Base-by-base conservation (phyloP, 2,329 filamentous ascomycete genomes). In the Aspergillaceae sp. region DNA sequence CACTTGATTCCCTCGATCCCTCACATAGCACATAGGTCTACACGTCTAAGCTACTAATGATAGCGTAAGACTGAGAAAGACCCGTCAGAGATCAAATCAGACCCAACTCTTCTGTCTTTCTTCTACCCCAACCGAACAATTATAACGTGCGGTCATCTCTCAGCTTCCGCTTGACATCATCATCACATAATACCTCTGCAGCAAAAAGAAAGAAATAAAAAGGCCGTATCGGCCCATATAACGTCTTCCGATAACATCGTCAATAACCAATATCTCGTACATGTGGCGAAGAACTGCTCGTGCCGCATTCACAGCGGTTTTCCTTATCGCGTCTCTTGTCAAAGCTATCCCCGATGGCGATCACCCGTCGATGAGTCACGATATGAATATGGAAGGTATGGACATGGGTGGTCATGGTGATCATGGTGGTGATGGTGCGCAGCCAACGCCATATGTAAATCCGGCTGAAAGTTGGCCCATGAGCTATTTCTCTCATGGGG, bases 401-500 rank as follows among this genome's bases (percentile, higher is more conserved):
- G 50, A 53, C 44, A 65, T 62, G 60, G 52, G 44, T 38, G 36
- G 51, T 30, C 36, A 42, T 46, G 43, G 43, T 46, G 43, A 42
- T 29, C 36, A 42, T 46, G 43, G 43, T 46, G 43, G 43, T 29
- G 44, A 49, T 26, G 42, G 48, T 8, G 40, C 55, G 29, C 35
- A 53, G 37, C 48, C 54, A 28, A 44, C 51, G 10, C 26, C 53
- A 7, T 48, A 57, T 29, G 28, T 53, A 29, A 46, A 51, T 7
- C 42, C 52, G 5, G 53, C 40, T 11, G 46, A 51, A n/a, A 53
- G 64, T n/a, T 56, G 59, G 19, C 56, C 62, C 3, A 64, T 68
- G 60, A 73, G 69, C 48, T 73, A 73, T 54, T 71, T 70, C 45
- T 62, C 64, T 7, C 65, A 69, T 45, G 60, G 58, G 27, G 61